Evolutionary conservation across 2,329 filamentous ascomycete genomes (phyloP).

Genomic region (Fusarium protoensiforme): DNA sequence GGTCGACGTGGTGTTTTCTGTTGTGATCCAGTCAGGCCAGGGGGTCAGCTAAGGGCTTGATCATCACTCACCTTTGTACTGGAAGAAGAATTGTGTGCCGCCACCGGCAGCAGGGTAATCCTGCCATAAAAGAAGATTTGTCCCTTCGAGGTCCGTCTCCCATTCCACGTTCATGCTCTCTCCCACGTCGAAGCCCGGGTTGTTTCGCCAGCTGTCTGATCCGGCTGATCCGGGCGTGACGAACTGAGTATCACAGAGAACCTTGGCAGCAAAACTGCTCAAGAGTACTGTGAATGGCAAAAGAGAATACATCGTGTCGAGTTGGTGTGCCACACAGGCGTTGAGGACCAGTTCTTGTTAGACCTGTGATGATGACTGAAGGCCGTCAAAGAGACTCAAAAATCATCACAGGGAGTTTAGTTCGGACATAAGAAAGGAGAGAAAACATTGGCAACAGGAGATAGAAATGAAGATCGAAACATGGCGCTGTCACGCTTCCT

Average conservation of each 20-base stretch:
- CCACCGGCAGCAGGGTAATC: slow-evolving; percentile 29
- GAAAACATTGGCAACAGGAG: neutral
- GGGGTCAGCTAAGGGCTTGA: no score
- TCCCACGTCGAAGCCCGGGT: slow-evolving; percentile 34
- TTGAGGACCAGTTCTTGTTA: neutral
- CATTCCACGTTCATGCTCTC: slow-evolving; percentile 41
- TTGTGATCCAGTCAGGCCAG: neutral
- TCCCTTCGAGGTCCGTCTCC: slow-evolving; percentile 28
- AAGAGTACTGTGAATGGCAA: slow-evolving; percentile 16
- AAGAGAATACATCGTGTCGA: slow-evolving; percentile 9
- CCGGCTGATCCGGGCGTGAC: slow-evolving; percentile 31
- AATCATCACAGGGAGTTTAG: neutral
- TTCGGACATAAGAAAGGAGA: slow-evolving; percentile 1
- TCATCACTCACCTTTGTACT: neutral
- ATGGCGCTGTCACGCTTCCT: neutral
- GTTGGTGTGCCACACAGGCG: neutral
- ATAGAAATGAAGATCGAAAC: neutral
- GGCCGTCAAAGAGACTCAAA: neutral
- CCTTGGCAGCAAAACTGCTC: slow-evolving; percentile 3
- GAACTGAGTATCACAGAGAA: slow-evolving; percentile 15
- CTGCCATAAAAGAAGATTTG: slow-evolving; percentile 37
- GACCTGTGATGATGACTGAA: neutral
- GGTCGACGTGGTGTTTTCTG: slow-evolving; percentile 35
- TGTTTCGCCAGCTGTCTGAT: slow-evolving; percentile 33
- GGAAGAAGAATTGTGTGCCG: slow-evolving; percentile 9